phyloP scores from a whole-genome alignment of 1,284 basidiomycete genomes.

The Takashimella tepidaria region DNA sequence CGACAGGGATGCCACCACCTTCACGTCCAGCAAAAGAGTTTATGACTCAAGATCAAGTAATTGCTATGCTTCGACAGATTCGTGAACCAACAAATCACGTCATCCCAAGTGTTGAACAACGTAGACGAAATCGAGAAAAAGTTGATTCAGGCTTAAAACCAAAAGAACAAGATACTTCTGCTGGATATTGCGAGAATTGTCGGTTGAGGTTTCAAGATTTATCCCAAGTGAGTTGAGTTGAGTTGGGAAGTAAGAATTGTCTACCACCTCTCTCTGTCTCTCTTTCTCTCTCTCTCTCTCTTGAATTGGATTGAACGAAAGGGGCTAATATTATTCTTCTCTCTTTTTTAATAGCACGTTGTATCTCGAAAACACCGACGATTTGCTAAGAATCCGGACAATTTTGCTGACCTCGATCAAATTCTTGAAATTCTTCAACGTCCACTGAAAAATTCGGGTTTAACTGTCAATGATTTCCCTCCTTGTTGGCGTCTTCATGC shows the following conservation, averaged over 20 bases:
- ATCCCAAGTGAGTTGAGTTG: conserved; percentile 60
- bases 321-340: conserved; percentile 2
- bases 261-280: neutral
- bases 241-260: too few species aligned
- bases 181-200: conserved; percentile 98
- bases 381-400: conserved; percentile 73
- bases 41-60: conserved; percentile 34
- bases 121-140: conserved; percentile 32
- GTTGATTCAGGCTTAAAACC: conserved; percentile 34
- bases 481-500: conserved; percentile 18
- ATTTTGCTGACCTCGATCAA: conserved; percentile 77
- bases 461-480: conserved; percentile 16
- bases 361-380: conserved; percentile 70
- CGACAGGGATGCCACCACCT: conserved; percentile 11
- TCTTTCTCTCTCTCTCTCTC: neutral
- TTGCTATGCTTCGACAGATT: conserved; percentile 35
- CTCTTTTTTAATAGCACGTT: conserved; percentile 60
- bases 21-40: conserved; percentile 24
- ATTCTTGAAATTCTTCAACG: conserved; percentile 71
- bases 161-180: conserved; percentile 68
- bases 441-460: conserved; percentile 50
- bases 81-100: conserved; percentile 23
- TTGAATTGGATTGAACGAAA: neutral
- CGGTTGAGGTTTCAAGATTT: conserved; percentile 87
- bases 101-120: conserved; percentile 22